Conservation (phyloP, 768 basidiomycete genomes). For the Termitomyces sp. region DNA sequence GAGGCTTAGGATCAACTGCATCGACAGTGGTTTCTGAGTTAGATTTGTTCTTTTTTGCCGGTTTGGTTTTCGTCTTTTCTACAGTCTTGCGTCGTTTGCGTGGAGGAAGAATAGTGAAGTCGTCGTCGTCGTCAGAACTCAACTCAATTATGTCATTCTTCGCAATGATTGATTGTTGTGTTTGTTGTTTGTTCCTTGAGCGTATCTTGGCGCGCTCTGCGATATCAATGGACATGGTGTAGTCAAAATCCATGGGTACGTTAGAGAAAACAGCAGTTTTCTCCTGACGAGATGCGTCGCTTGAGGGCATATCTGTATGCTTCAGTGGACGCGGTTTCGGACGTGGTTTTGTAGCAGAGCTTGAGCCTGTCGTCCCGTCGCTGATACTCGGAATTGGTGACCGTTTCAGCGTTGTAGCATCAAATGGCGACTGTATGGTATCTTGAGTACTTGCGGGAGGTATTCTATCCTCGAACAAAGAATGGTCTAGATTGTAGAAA, state of each 20-base stretch:
- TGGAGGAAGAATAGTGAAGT: slow-evolving; percentile 22
- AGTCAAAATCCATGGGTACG: slow-evolving; percentile 9
- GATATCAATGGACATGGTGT: slow-evolving; percentile 28
- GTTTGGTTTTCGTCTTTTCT: slow-evolving; percentile 20
- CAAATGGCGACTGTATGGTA: slow-evolving; percentile 3
- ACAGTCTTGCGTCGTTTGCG: slow-evolving; percentile 17
- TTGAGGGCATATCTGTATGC: slow-evolving; percentile 2
- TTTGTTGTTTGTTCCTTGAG: slow-evolving; percentile 26
- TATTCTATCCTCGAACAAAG: background rate
- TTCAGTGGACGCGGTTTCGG: slow-evolving; percentile 26
- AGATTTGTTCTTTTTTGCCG: slow-evolving; percentile 9
- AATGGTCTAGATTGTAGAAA: background rate
- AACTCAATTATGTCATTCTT: slow-evolving; percentile 37
- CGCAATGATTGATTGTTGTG: background rate
- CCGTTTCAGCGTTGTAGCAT: background rate
- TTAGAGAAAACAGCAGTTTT: background rate
- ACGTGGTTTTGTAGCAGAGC: slow-evolving; percentile 17
- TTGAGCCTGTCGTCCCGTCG: background rate
- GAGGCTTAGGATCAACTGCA: background rate
- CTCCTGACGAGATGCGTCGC: background rate
- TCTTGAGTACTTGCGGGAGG: slow-evolving; percentile 2
- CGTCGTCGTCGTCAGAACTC: slow-evolving; percentile 33
- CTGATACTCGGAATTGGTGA: background rate
- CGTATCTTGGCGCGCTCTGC: slow-evolving; percentile 59
- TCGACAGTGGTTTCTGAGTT: slow-evolving; percentile 14